These are phyloP conservation scores for Neurospora tetrasperma DNA, from an alignment of 495 filamentous ascomycete genomes.

Conservation along the genomic window DNA sequence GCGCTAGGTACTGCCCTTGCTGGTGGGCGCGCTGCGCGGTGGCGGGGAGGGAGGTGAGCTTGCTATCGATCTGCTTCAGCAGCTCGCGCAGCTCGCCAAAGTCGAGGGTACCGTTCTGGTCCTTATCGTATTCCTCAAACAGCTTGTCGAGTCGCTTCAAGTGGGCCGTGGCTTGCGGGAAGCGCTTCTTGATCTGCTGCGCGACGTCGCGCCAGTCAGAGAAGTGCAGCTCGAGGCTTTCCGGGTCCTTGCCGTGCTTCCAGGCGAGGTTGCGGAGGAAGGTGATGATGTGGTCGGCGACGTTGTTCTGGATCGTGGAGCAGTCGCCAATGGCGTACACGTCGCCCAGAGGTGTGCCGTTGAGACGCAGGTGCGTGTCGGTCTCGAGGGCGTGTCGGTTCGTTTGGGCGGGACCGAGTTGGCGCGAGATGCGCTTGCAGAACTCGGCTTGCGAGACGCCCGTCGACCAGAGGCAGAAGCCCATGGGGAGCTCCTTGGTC, in stretches of 20 bases:
- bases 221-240: conserved; percentile 73
- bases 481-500: conserved; percentile 88
- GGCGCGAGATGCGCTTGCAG: conserved; percentile 57
- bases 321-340: conserved; percentile 98
- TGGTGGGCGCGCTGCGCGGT: conserved; percentile 97
- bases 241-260: conserved; percentile 82
- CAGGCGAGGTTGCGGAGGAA: conserved; percentile 87
- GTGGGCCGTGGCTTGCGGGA: conserved; percentile 88
- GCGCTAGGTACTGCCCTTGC: conserved; percentile 86
- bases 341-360: conserved; percentile 84
- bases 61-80: conserved; percentile 80
- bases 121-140: conserved; percentile 85
- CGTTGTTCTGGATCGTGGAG: conserved; percentile 90
- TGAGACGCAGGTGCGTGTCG: conserved; percentile 84
- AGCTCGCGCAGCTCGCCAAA: conserved; percentile 86
- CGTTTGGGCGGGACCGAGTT: conserved; percentile 62
- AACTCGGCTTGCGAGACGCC: conserved; percentile 85
- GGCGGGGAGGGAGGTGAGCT: conserved; percentile 75
- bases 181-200: conserved; percentile 69
- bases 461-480: conserved; percentile 97
- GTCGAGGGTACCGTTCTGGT: conserved; percentile 85
- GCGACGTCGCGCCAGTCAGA: conserved; percentile 80
- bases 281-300: conserved; percentile 72
- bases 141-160: conserved; percentile 79
- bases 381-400: conserved; percentile 93